Percentiles rank a stretch among this genome's conserved stretches.
Evolutionary conservation across 129 eudicot species (phyloP).

Genomic region (Centella asiatica): DNA sequence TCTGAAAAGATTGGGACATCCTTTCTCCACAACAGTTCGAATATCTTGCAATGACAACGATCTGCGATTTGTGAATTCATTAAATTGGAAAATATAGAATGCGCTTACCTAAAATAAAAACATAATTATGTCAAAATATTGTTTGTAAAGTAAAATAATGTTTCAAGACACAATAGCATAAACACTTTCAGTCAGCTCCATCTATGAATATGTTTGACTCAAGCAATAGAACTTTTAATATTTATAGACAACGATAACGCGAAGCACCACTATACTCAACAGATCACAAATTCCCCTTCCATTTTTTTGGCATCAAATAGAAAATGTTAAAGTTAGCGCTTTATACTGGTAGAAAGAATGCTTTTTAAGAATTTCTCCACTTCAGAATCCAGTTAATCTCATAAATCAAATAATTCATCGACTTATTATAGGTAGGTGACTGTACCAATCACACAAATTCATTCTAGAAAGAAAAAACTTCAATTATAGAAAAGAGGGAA

Average conservation of each 20-base stretch:
- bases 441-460: too few relatives aligned
- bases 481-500: too few relatives aligned
- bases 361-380: too few relatives aligned
- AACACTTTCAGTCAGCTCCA: background rate
- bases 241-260: background rate
- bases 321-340: too few relatives aligned
- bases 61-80: constrained; percentile 26
- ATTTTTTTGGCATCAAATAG: background rate
- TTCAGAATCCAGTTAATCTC: too few relatives aligned
- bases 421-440: too few relatives aligned
- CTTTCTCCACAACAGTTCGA: constrained; percentile 56
- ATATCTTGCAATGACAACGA: constrained; percentile 60
- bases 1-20: constrained; percentile 68
- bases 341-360: too few relatives aligned
- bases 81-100: background rate
- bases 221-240: background rate
- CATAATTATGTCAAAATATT: background rate
- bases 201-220: background rate
- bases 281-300: background rate
- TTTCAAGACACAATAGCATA: background rate
- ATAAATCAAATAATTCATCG: too few relatives aligned
- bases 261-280: too few relatives aligned
- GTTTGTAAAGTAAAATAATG: background rate
- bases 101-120: background rate
- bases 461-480: too few relatives aligned